Percentiles rank a stretch among this genome's conserved stretches.
These are phyloP conservation scores for Cladosporium cucumerinum DNA, from an alignment of 2,329 filamentous ascomycete species.

Conservation along the genomic window DNA sequence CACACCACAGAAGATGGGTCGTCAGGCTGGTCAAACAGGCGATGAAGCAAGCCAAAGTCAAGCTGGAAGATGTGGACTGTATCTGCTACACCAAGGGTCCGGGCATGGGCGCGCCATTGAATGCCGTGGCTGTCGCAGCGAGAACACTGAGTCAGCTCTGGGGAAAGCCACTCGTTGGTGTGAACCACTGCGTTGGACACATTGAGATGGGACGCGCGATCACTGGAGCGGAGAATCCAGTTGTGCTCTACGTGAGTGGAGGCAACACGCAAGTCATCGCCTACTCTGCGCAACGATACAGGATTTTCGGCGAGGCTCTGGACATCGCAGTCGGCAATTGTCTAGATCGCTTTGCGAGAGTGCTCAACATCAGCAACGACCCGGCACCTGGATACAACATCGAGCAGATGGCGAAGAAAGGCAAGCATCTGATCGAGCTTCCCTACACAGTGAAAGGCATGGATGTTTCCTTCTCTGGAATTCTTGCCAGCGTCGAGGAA, in stretches of 20 bases:
- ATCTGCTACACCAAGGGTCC: conserved; percentile 95
- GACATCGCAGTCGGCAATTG: conserved; percentile 98
- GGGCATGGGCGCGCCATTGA: conserved; percentile 92
- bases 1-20: conserved; percentile 85
- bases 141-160: conserved; percentile 79
- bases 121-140: conserved; percentile 80
- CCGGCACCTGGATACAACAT: conserved; percentile 98
- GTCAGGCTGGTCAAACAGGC: conserved; percentile 76
- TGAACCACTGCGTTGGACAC: conserved; percentile 97
- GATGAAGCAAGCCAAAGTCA: conserved; percentile 64
- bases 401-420: conserved; percentile 81
- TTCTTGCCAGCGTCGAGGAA: conserved; percentile 77
- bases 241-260: conserved; percentile 91
- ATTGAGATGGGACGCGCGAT: conserved; percentile 98
- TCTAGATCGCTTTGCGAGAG: conserved; percentile 90
- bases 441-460: conserved; percentile 98
- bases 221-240: conserved; percentile 84
- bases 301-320: conserved; percentile 95
- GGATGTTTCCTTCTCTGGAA: conserved; percentile 95
- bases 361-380: conserved; percentile 87
- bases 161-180: conserved; percentile 83
- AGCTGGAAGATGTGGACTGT: conserved; percentile 70
- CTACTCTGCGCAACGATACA: conserved; percentile 89
- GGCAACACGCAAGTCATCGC: conserved; percentile 98
- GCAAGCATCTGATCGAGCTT: conserved; percentile 71